Percentiles rank a stretch among this genome's conserved stretches.
Evolutionary conservation across 139 green algal species (phyloP).

Genomic region (Chlamydomonas schloesseri): DNA sequence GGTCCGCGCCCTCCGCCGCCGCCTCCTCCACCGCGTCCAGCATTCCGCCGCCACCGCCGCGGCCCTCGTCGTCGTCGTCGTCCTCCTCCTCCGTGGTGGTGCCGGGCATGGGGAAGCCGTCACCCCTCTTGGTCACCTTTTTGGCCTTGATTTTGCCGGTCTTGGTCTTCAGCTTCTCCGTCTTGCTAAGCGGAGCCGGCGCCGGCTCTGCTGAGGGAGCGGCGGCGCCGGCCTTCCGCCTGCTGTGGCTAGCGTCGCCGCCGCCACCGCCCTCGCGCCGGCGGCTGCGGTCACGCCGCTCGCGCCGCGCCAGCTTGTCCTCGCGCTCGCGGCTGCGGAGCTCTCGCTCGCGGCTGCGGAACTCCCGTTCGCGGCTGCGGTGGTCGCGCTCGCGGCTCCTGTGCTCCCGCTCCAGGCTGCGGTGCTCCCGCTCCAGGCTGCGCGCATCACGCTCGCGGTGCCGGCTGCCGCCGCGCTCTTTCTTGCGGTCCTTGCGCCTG

Average conservation of each 20-base stretch:
- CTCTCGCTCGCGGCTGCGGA: slow-evolving; percentile 34
- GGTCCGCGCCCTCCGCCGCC: no score
- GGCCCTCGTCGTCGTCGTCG: not conserved
- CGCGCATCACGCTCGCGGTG: not conserved
- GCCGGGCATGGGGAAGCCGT: slow-evolving; percentile 4
- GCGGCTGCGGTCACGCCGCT: not conserved
- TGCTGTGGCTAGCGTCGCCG: not conserved
- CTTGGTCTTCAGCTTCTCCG: slow-evolving; percentile 33
- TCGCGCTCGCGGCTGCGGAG: slow-evolving; percentile 32
- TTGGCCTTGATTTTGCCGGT: slow-evolving; percentile 40
- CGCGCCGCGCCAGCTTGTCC: not conserved
- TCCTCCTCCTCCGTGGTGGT: slow-evolving; percentile 18
- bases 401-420: slow-evolving; percentile 11
- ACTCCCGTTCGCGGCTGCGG: slow-evolving; percentile 18
- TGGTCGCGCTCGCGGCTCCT: slow-evolving; percentile 23
- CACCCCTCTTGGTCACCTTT: slow-evolving; percentile 19
- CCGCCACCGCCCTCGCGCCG: not conserved
- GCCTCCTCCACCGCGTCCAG: no score
- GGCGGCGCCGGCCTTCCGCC: not conserved
- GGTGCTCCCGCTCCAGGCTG: not conserved
- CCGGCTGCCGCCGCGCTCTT: not conserved
- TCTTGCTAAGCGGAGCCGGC: not conserved
- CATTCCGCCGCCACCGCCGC: not conserved
- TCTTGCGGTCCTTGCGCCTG: not conserved
- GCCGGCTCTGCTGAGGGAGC: not conserved